Evolutionary conservation across 257 asterid genomes (phyloP).

Genomic region (Primulina tabacum): DNA sequence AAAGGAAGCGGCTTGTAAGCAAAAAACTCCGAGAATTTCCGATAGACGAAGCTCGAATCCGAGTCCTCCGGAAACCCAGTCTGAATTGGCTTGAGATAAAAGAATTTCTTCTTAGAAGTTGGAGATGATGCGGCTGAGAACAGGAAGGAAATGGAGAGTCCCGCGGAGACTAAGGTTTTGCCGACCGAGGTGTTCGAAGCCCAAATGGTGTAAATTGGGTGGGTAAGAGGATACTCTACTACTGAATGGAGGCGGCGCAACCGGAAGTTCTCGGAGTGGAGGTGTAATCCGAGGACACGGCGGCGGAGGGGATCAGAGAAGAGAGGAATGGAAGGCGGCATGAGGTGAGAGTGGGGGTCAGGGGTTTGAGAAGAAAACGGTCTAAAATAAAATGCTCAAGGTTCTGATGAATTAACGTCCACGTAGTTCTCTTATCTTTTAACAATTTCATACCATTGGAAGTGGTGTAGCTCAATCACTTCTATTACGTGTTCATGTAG

Average conservation of each 20-base stretch:
- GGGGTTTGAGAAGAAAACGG: neutral
- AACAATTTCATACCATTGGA: too few species aligned
- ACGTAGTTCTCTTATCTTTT: too few species aligned
- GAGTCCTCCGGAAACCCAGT: conserved; percentile 90
- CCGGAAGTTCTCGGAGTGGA: conserved; percentile 14
- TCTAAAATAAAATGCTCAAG: too few species aligned
- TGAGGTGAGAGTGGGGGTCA: neutral
- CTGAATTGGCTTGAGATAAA: conserved; percentile 85
- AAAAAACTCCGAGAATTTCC: conserved; percentile 52
- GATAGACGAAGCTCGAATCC: conserved; percentile 75
- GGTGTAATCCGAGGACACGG: conserved; percentile 10
- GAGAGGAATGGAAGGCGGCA: conserved; percentile 33
- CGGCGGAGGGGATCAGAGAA: conserved; percentile 33
- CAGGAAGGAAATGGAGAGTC: conserved; percentile 84
- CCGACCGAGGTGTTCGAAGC: conserved; percentile 93
- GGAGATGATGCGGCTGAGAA: conserved; percentile 33
- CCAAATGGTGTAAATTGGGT: conserved; percentile 93
- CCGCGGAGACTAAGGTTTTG: conserved; percentile 95
- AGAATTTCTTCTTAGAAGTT: conserved; percentile 45
- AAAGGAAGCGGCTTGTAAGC: conserved; percentile 38
- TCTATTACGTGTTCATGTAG: too few species aligned
- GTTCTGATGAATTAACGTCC: too few species aligned
- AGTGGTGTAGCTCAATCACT: too few species aligned
- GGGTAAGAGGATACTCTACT: conserved; percentile 63
- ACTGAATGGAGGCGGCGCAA: conserved; percentile 38